Evolutionary conservation across 2,329 filamentous ascomycete species (phyloP).

Genomic region (Aaosphaeria arxii): DNA sequence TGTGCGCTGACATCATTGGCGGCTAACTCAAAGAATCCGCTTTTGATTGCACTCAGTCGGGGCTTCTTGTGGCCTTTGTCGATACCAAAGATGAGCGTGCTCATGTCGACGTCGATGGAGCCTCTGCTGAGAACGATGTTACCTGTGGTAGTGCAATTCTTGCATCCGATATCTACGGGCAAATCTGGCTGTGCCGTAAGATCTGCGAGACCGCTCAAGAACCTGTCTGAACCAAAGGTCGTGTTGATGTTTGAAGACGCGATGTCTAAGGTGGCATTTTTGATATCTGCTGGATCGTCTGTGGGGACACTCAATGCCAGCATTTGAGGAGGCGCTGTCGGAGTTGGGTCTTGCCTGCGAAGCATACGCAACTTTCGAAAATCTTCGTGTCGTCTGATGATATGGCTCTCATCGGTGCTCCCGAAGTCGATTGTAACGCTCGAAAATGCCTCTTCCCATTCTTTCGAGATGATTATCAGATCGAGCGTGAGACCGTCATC

Average conservation of each 20-base stretch:
- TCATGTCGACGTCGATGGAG: constrained; percentile 22
- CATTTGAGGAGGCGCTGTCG: background rate
- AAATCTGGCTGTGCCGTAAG: constrained; percentile 11
- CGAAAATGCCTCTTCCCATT: constrained; percentile 30
- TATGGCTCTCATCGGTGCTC: constrained; percentile 26
- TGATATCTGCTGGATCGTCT: constrained; percentile 16
- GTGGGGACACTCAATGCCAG: constrained; percentile 13
- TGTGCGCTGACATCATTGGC: constrained; percentile 28
- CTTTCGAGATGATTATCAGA: constrained; percentile 17
- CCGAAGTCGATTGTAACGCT: constrained; percentile 29
- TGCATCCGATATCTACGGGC: constrained; percentile 34
- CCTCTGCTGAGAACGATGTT: constrained; percentile 29
- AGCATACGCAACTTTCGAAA: constrained; percentile 18
- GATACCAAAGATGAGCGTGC: constrained; percentile 18
- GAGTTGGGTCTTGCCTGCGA: constrained; percentile 6
- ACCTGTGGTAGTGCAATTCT: constrained; percentile 32
- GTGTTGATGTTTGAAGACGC: constrained; percentile 18
- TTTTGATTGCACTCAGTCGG: constrained; percentile 24
- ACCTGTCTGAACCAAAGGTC: constrained; percentile 18
- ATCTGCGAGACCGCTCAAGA: constrained; percentile 12
- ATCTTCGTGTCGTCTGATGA: constrained; percentile 25
- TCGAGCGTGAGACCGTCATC: constrained; percentile 24
- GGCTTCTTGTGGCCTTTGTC: constrained; percentile 21
- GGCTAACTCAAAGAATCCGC: constrained; percentile 32
- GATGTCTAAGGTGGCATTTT: constrained; percentile 19